Evolutionary conservation across 805 yeast genomes (phyloP).

Genomic region (Wickerhamiella australiensis): DNA sequence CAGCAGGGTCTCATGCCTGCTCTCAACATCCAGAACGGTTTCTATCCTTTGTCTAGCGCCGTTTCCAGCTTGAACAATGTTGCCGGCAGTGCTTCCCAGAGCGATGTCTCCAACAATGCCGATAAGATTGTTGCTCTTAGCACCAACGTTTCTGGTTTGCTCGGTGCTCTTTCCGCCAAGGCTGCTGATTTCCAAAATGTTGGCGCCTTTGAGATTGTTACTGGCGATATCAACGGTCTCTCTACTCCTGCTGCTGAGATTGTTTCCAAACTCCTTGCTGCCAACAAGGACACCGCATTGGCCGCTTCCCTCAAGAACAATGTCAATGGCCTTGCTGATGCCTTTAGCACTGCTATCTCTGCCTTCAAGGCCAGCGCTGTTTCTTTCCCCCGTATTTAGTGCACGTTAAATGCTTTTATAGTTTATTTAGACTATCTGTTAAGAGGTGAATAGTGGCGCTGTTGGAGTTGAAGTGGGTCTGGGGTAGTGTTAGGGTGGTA

Average conservation of each 20-base stretch:
- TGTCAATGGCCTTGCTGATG: constrained; percentile 6
- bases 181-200: constrained; percentile 20
- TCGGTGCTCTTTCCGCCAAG: constrained; percentile 19
- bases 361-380: constrained; percentile 1
- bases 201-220: constrained; percentile 18
- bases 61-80: constrained; percentile 11
- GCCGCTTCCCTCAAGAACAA: neutral
- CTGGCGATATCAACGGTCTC: constrained; percentile 15
- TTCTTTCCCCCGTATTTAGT: constrained; percentile 4
- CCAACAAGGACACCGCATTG: neutral
- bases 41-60: constrained; percentile 14
- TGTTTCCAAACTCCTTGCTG: constrained; percentile 10
- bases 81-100: constrained; percentile 11
- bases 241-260: constrained; percentile 13
- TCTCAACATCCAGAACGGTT: constrained; percentile 21
- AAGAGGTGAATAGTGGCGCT: no score
- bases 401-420: no score
- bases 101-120: constrained; percentile 13
- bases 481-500: no score
- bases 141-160: constrained; percentile 15
- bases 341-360: constrained; percentile 15
- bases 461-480: no score
- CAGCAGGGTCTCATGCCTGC: constrained; percentile 24
- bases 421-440: neutral
- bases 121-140: constrained; percentile 10